Evolutionary conservation across 2,329 filamentous ascomycete species (phyloP).

Genomic region (Septoria linicola): DNA sequence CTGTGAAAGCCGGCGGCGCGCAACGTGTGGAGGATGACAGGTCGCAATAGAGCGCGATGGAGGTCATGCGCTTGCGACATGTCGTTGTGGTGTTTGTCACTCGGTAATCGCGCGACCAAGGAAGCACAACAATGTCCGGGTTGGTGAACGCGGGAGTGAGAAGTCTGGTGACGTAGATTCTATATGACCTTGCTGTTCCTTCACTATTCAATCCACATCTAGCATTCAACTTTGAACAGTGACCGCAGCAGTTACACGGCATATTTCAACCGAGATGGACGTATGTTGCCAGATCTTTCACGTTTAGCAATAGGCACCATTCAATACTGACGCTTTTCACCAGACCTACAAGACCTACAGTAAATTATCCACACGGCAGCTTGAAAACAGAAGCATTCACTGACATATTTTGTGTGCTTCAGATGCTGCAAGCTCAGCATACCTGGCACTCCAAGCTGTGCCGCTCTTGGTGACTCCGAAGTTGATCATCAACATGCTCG

Average conservation of each 20-base stretch:
- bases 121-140: too few species aligned
- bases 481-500: constrained; percentile 59
- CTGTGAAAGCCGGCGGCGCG: constrained; percentile 87
- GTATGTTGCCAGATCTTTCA: not conserved
- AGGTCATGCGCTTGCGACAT: constrained; percentile 43
- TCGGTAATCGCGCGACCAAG: not conserved
- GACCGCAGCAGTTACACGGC: not conserved
- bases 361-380: not conserved
- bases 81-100: constrained; percentile 6
- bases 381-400: not conserved
- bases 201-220: not conserved
- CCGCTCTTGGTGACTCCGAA: constrained; percentile 61
- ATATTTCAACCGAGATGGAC: constrained; percentile 1
- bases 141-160: not conserved
- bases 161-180: constrained; percentile 10
- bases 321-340: constrained; percentile 1
- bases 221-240: too few species aligned
- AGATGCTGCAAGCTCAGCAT: constrained; percentile 40
- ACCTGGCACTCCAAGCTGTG: constrained; percentile 47
- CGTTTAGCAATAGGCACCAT: not conserved
- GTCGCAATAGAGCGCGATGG: constrained; percentile 78
- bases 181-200: not conserved
- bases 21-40: constrained; percentile 84
- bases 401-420: not conserved
- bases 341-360: constrained; percentile 12